Evolutionary conservation across 2,329 filamentous ascomycete genomes (phyloP), one percentile per base, ranked within the genome.

Genomic region (Fusarium longipes): DNA sequence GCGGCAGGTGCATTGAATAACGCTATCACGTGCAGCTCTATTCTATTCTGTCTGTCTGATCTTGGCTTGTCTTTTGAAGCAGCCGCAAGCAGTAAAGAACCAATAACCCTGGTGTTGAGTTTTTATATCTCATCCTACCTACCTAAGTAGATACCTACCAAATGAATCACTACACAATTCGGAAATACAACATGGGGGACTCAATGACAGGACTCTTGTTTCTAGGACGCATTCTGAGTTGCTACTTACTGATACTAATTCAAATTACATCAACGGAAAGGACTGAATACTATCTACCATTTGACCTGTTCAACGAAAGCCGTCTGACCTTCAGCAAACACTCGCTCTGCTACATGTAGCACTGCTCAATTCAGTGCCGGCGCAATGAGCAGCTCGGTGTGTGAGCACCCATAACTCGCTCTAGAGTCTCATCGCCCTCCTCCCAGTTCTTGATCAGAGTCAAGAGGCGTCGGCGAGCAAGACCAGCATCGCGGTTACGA

Each of bases 401-500:
- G 52, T 73, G 69, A 18, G 74, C 74, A 49, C 73, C 70, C 76
- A 77, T 78, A 2, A 80, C 77, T 32, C 74, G 74, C 30, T 77
- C 73, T 38, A 81, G 65, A 11, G 78, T 79, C 44, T 78, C 74
- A 56, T 81, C 78, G 7, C 75, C 76, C 58, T 80, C 77, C 39
- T 80, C 74, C 80, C 80, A 82, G 36, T 76, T 70, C 53, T 81
- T 81, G 20, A 77, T 71, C 57, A 81, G 68, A 29, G 71, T 75
- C 71, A 78, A 63, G 33, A 78, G 58, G 17, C 75, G 74, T 2
- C 77, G 71, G n/a, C 78, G 73, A 8, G 77, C 77, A 47, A 76
- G 65, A 6, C 77, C 77, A 12, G 77, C 77, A 55, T 82, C 79
- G 11, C 78, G 74, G 51, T 81, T 82, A 14, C 80, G 77, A 56